phyloP scores from a whole-genome alignment of 495 filamentous ascomycete genomes.

The Daldinia bambusicola region DNA sequence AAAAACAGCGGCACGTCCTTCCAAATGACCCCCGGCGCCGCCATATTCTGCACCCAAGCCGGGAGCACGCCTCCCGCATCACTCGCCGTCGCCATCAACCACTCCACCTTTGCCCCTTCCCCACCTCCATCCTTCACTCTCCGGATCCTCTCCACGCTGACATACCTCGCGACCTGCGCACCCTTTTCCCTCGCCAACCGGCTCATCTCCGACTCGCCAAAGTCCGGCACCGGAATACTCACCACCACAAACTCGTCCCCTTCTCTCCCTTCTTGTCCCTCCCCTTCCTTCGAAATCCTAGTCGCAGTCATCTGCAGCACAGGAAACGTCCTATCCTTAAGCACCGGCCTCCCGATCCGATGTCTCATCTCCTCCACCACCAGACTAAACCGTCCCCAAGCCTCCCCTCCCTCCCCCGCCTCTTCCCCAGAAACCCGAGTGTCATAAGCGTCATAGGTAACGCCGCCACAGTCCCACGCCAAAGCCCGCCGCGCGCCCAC shows the following conservation, averaged over 20 bases:
- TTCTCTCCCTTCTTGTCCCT: constrained; percentile 1
- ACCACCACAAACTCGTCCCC: constrained; percentile 62
- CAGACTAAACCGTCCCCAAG: constrained; percentile 63
- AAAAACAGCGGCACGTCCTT: constrained; percentile 79
- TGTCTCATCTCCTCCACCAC: constrained; percentile 61
- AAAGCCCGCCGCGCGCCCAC: constrained; percentile 63
- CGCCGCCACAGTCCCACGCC: constrained; percentile 61
- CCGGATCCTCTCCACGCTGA: constrained; percentile 68
- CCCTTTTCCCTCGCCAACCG: constrained; percentile 52
- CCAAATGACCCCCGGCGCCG: constrained; percentile 70
- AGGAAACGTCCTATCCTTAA: constrained; percentile 67
- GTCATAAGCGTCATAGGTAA: too few relatives aligned
- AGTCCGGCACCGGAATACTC: constrained; percentile 62
- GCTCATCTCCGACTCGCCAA: constrained; percentile 48
- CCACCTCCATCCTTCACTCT: constrained; percentile 36
- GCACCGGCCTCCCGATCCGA: constrained; percentile 59
- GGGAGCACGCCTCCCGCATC: constrained; percentile 74
- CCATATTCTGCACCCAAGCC: constrained; percentile 72
- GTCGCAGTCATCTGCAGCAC: constrained; percentile 57
- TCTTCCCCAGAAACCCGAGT: constrained; percentile 30
- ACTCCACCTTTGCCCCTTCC: constrained; percentile 58
- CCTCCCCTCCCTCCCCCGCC: constrained; percentile 49
- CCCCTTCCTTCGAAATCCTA: not conserved
- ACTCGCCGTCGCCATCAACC: constrained; percentile 77
- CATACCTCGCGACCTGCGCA: constrained; percentile 65